These are phyloP conservation scores for Candida glaebosa DNA, from an alignment of 805 yeast species.

Conservation along the genomic window DNA sequence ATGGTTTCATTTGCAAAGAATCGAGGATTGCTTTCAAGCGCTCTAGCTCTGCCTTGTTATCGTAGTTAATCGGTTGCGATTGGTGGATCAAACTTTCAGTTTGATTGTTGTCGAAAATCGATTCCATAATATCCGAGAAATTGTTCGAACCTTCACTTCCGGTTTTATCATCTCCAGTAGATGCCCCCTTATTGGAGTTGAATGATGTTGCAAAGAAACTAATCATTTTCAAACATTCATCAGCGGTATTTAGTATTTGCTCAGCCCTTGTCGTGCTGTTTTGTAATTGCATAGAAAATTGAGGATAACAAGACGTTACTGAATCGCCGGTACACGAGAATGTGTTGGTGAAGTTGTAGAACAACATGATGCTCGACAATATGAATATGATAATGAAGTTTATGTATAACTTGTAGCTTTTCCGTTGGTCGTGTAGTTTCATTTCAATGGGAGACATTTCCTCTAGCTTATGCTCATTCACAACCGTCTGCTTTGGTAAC, in stretches of 20 bases:
- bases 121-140: neutral
- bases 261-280: slow-evolving; percentile 34
- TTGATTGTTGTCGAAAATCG: neutral
- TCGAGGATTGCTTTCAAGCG: slow-evolving; percentile 1
- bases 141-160: neutral
- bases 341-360: slow-evolving; percentile 15
- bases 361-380: slow-evolving; percentile 14
- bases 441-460: neutral
- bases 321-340: slow-evolving; percentile 29
- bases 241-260: slow-evolving; percentile 27
- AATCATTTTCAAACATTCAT: slow-evolving; percentile 41
- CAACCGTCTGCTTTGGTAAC: neutral
- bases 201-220: slow-evolving; percentile 47
- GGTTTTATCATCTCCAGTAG: slow-evolving; percentile 9
- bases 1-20: neutral
- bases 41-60: slow-evolving; percentile 1
- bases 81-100: neutral
- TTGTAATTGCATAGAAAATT: slow-evolving; percentile 36
- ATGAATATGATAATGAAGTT: slow-evolving; percentile 8
- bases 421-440: slow-evolving; percentile 1
- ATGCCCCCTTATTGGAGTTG: slow-evolving; percentile 17
- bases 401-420: neutral
- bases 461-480: slow-evolving; percentile 1
- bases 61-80: neutral
- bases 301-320: slow-evolving; percentile 37